These are phyloP conservation scores for Pestalotiopsis sp. DNA, from an alignment of 2,329 filamentous ascomycete species.

Conservation along the genomic window DNA sequence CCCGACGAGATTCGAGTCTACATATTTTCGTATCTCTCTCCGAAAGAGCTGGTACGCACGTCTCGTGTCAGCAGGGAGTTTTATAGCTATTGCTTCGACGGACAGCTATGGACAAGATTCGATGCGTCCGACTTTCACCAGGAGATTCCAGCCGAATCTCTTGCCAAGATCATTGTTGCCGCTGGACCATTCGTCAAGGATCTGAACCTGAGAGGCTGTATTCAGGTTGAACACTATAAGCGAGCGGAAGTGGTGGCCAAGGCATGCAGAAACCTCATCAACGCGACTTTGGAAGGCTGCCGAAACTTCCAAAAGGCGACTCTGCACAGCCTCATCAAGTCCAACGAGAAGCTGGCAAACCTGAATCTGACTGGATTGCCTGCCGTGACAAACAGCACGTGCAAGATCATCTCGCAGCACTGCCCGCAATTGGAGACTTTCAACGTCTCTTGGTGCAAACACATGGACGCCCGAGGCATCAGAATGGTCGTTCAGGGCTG, in stretches of 20 bases:
- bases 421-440: slow-evolving; percentile 82
- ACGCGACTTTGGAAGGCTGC: slow-evolving; percentile 87
- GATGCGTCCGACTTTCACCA: slow-evolving; percentile 87
- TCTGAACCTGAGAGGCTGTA: slow-evolving; percentile 87
- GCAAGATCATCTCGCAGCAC: slow-evolving; percentile 81
- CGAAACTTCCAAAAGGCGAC: slow-evolving; percentile 79
- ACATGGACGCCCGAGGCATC: slow-evolving; percentile 78
- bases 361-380: slow-evolving; percentile 84
- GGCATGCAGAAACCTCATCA: slow-evolving; percentile 83
- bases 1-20: slow-evolving; percentile 81
- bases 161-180: slow-evolving; percentile 81
- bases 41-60: slow-evolving; percentile 78
- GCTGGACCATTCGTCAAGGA: slow-evolving; percentile 90
- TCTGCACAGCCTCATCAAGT: slow-evolving; percentile 73
- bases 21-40: slow-evolving; percentile 74
- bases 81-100: slow-evolving; percentile 86
- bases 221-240: slow-evolving; percentile 85
- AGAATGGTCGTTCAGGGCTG: slow-evolving; percentile 74
- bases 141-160: slow-evolving; percentile 79
- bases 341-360: slow-evolving; percentile 77
- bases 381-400: slow-evolving; percentile 79
- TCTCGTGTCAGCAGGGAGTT: slow-evolving; percentile 80
- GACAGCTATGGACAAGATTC: slow-evolving; percentile 86
- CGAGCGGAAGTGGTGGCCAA: slow-evolving; percentile 76
- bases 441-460: slow-evolving; percentile 92